Percentiles rank a stretch among this genome's conserved stretches.
These are phyloP conservation scores for Plectosphaerella sp. DNA, from an alignment of 2,329 filamentous ascomycete species.

Conservation along the genomic window DNA sequence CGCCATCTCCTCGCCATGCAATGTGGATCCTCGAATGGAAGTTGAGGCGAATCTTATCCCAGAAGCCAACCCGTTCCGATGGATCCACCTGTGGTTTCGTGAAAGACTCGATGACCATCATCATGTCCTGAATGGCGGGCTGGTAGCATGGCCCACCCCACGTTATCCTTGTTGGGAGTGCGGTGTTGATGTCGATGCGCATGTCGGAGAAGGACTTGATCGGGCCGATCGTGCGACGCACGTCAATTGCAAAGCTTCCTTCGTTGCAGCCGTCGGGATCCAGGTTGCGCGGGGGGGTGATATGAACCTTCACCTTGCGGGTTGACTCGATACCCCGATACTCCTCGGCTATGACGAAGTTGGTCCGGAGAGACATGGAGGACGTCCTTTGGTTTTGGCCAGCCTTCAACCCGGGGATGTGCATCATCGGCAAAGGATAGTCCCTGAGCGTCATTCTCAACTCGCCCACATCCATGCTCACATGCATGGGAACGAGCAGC, in stretches of 20 bases:
- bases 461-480: constrained; percentile 88
- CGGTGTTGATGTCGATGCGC: constrained; percentile 86
- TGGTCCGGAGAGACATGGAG: constrained; percentile 78
- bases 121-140: constrained; percentile 97
- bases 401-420: constrained; percentile 77
- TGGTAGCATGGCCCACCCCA: constrained; percentile 93
- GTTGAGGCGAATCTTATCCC: constrained; percentile 94
- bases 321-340: constrained; percentile 77
- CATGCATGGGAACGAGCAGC: constrained; percentile 82
- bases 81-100: constrained; percentile 93
- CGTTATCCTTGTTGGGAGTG: constrained; percentile 84
- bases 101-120: constrained; percentile 98
- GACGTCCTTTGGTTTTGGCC: constrained; percentile 75
- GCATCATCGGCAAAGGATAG: constrained; percentile 87
- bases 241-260: constrained; percentile 75
- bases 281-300: constrained; percentile 68
- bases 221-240: constrained; percentile 85
- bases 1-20: constrained; percentile 91
- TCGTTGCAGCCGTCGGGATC: constrained; percentile 50
- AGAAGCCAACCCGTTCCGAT: constrained; percentile 92
- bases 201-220: constrained; percentile 97
- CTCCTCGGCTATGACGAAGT: constrained; percentile 96
- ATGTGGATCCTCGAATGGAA: constrained; percentile 90
- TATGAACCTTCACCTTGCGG: constrained; percentile 74
- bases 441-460: constrained; percentile 82